Percentiles rank a stretch among this genome's conserved stretches.
These are phyloP conservation scores for Mycena chlorophos DNA, from an alignment of 768 basidiomycete species.

Conservation along the genomic window DNA sequence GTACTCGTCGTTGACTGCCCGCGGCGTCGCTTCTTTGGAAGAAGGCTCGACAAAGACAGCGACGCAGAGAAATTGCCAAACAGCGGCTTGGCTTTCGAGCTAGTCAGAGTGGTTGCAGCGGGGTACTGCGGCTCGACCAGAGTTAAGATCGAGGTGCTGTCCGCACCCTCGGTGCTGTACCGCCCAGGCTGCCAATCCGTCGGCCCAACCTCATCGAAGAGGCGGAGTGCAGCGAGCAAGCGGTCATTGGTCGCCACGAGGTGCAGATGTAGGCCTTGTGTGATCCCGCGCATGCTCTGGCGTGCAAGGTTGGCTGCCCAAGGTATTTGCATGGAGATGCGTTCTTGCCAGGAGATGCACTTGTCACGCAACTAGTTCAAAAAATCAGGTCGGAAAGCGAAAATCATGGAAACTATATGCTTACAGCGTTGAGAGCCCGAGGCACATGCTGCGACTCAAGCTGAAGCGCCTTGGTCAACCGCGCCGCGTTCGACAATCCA, in stretches of 20 bases:
- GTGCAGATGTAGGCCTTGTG: not conserved
- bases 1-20: not conserved
- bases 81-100: not conserved
- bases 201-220: conserved; percentile 1
- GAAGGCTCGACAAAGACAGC: not conserved
- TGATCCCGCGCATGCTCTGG: not conserved
- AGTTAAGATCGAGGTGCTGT: not conserved
- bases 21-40: not conserved
- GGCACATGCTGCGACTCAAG: not conserved
- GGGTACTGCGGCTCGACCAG: not conserved
- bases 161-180: not conserved
- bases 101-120: not conserved
- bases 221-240: not conserved
- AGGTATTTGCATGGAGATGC: not conserved
- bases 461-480: not conserved
- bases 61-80: not conserved
- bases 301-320: conserved; percentile 1
- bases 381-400: not conserved
- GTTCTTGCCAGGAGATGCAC: not conserved
- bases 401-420: not conserved
- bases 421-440: not conserved
- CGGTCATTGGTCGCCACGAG: not conserved
- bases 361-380: conserved; percentile 1
- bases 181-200: not conserved
- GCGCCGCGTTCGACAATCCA: not conserved